phyloP scores from a whole-genome alignment of 176 grass and related monocot species.

The Zizania latifolia region DNA sequence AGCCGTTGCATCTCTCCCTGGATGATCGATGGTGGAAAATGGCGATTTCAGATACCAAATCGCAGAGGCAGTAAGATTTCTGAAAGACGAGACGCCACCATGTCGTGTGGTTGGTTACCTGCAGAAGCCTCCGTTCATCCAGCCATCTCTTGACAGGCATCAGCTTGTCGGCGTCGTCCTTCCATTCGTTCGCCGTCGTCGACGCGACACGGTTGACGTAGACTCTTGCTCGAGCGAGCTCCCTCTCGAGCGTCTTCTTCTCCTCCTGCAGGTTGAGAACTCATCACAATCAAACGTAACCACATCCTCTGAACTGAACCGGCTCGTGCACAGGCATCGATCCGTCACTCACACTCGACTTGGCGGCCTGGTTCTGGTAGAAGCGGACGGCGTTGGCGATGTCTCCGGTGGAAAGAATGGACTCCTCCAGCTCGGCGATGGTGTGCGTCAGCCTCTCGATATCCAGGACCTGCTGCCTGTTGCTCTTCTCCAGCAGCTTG shows the following conservation, averaged over 20 bases:
- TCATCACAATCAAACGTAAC: background rate
- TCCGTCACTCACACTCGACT: conserved; percentile 47
- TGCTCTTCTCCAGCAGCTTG: conserved; percentile 70
- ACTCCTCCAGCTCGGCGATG: conserved; percentile 70
- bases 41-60: background rate
- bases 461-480: conserved; percentile 66
- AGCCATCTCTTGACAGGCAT: conserved; percentile 90
- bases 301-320: background rate
- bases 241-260: conserved; percentile 84
- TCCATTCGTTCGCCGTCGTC: conserved; percentile 67
- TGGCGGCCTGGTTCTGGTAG: conserved; percentile 56
- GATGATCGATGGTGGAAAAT: background rate
- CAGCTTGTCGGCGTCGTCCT: conserved; percentile 59
- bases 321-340: background rate
- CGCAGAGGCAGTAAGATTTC: background rate
- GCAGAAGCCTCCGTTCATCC: conserved; percentile 73
- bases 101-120: conserved; percentile 34
- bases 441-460: conserved; percentile 77
- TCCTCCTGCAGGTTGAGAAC: conserved; percentile 51
- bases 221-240: conserved; percentile 69
- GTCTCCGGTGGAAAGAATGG: conserved; percentile 50
- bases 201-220: conserved; percentile 70
- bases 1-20: conserved; percentile 78
- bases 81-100: background rate
- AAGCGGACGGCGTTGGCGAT: conserved; percentile 51